Base-by-base conservation (phyloP, 768 basidiomycete species). In the Russula sp. region DNA sequence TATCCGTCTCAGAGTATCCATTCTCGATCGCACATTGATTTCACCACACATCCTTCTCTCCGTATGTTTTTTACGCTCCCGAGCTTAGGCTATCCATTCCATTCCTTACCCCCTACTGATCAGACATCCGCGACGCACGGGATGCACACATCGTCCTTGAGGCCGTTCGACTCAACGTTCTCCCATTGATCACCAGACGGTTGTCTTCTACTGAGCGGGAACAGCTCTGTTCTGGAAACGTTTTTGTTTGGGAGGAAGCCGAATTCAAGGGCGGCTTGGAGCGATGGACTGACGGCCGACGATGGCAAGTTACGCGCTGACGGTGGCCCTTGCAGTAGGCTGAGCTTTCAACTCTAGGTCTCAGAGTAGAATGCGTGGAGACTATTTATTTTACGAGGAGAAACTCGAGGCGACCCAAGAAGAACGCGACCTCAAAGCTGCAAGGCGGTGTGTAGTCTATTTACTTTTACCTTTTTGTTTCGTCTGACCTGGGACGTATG, bases 241-340 rank as follows among this genome's bases (percentile, higher is more conserved):
- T 91, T 45, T 91, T 89, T 67, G 89, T 91, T 42, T 91, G 89
- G 89, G 88, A 91, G 67, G 89, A 91, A 71, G 86, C 87, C 4
- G 88, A 87, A 65, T 78, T 81, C 55, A 88, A 88, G 61, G 74
- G 74, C 10, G 74, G 73, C 18, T 74, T 88, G 41, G 75, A 90
- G 60, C 79, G 89, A 29, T 90, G 89, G 89, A 91, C 89, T 18
- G 89, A 91, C 69, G 89, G 89, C 14, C 77, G 87, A 65, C 76
- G 89, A 74, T 91, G 89, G 89, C 84, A 71, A 50, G 75, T 59
- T 16, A 25, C 32, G 18, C 49, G 42, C 34, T 50, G 3, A 14
- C n/a, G 18, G 29, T 39, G 16, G 16, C 29, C 36, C 18, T 32
- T 20, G 25, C 39, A 5, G 13, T 46, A 11, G 55, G 14, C 61